These are phyloP conservation scores for Eutrema salsugineum DNA, from an alignment of 441 rosid species.

Conservation along the genomic window DNA sequence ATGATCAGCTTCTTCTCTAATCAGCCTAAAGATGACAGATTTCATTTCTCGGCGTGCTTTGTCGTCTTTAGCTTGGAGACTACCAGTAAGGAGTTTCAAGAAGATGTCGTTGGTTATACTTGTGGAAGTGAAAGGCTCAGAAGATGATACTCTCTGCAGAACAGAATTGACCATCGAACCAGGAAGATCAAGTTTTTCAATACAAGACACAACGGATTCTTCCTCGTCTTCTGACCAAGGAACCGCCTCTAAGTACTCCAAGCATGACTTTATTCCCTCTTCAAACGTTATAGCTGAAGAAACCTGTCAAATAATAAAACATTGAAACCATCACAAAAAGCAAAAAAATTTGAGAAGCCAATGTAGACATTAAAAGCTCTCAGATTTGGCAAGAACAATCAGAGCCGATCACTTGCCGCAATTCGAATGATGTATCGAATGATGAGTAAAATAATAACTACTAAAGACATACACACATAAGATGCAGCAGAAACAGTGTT, in stretches of 20 bases:
- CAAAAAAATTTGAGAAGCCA: no score
- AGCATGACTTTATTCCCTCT: constrained; percentile 52
- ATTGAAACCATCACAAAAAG: not conserved
- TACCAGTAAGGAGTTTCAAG: no score
- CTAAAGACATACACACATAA: no score
- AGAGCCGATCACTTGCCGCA: not conserved
- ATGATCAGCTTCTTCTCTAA: constrained; percentile 44
- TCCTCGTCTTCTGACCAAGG: constrained; percentile 80
- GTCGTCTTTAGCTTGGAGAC: no score
- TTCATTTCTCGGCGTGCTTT: constrained; percentile 34
- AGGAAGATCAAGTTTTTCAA: constrained; percentile 51
- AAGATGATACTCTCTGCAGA: constrained; percentile 46
- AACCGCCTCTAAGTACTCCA: constrained; percentile 72
- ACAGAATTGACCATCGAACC: constrained; percentile 34
- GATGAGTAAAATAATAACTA: no score
- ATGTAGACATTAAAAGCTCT: no score
- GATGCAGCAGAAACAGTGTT: no score
- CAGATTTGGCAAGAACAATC: not conserved
- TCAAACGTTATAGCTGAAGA: constrained; percentile 61
- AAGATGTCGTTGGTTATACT: no score
- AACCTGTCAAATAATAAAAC: constrained; percentile 33
- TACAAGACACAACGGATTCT: constrained; percentile 46
- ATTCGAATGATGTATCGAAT: no score
- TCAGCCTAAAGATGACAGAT: constrained; percentile 33
- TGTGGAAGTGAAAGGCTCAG: no score